Percentiles rank a stretch among this genome's conserved stretches.
phyloP scores from a whole-genome alignment of 176 grass and related monocot species.

The Zizania latifolia region DNA sequence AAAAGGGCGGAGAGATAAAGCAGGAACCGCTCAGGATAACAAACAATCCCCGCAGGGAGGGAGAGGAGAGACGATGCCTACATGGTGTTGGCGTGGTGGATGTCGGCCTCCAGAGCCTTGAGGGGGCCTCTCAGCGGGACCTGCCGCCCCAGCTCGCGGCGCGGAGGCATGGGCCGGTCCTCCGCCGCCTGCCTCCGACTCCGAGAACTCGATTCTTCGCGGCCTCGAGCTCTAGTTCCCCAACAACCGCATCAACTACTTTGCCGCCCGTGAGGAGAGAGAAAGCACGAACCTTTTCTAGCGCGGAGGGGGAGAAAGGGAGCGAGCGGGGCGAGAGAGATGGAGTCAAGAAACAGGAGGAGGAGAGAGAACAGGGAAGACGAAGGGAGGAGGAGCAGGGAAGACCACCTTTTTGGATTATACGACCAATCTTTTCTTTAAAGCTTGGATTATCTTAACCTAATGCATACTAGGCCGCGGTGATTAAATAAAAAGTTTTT shows the following conservation, averaged over 20 bases:
- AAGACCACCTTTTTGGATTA: background rate
- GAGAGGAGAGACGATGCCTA: conserved; percentile 4
- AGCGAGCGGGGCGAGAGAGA: no score
- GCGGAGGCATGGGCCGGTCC: background rate
- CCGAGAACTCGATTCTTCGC: conserved; percentile 4
- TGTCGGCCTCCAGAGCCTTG: conserved; percentile 70
- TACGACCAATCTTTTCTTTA: background rate
- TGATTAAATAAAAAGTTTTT: background rate
- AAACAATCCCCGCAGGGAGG: background rate
- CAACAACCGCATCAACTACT: background rate
- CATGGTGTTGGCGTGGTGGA: conserved; percentile 84
- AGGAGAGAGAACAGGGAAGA: background rate
- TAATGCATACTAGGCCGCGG: background rate
- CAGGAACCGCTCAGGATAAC: background rate
- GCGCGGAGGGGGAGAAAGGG: background rate
- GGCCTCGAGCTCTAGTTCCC: background rate
- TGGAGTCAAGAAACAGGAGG: background rate
- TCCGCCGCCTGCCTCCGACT: background rate
- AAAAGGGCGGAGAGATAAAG: background rate
- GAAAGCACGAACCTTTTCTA: conserved; percentile 3
- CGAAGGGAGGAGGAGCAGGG: conserved; percentile 26
- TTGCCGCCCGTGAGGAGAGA: conserved; percentile 1
- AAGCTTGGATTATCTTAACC: background rate
- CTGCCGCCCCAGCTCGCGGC: conserved; percentile 39
- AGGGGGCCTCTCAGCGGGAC: conserved; percentile 65